A percentile compares a stretch with the other conserved stretches of the same genome.
Conservation (phyloP, 164 flowering plant genomes). For the Tinospora cordifolia region DNA sequence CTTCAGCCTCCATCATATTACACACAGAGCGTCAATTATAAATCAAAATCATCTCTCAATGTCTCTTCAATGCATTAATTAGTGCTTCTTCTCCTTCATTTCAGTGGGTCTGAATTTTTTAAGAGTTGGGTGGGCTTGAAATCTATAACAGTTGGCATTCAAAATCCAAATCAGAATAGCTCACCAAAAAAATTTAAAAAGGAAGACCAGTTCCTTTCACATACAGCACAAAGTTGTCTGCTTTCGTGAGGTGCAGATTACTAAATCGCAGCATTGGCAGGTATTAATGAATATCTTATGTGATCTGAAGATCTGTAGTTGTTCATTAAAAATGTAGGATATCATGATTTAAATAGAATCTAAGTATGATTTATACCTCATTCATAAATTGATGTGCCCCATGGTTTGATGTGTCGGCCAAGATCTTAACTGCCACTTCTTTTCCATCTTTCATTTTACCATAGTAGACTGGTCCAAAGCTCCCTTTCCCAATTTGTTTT, state of each 20-base stretch:
- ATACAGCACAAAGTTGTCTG: no score
- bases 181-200: not conserved
- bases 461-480: conserved; percentile 93
- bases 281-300: no score
- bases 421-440: conserved; percentile 83
- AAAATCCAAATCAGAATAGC: not conserved
- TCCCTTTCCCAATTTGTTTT: conserved; percentile 74
- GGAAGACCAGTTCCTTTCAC: not conserved
- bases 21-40: not conserved
- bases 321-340: no score
- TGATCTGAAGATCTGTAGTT: no score
- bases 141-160: not conserved
- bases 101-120: not conserved
- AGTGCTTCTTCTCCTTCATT: not conserved
- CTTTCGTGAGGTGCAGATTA: no score
- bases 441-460: conserved; percentile 85
- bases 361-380: conserved; percentile 44
- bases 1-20: not conserved
- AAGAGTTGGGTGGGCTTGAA: not conserved
- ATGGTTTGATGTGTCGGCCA: conserved; percentile 71
- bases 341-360: not conserved
- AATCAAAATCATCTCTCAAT: not conserved
- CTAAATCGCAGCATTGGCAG: no score
- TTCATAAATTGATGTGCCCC: conserved; percentile 71
- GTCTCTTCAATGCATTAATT: not conserved